Evolutionary conservation across 371 early-diverging fungal genomes (phyloP).

Genomic region (Mucor circinelloides): DNA sequence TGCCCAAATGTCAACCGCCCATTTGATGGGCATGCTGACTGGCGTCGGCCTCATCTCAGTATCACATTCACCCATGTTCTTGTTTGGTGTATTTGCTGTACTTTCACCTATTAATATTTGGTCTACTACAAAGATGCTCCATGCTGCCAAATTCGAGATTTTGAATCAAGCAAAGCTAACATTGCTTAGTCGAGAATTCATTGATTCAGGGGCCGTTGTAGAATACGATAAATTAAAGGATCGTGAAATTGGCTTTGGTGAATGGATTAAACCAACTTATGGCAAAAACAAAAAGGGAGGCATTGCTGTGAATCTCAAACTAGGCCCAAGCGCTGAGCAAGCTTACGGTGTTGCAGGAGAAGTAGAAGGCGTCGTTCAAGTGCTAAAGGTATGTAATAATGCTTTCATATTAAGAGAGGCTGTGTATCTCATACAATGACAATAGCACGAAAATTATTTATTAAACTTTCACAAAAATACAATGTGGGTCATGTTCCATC

Average conservation of each 20-base stretch:
- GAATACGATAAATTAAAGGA: slow-evolving; percentile 44
- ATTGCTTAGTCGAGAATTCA: slow-evolving; percentile 51
- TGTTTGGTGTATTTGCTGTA: slow-evolving; percentile 59
- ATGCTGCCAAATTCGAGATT: slow-evolving; percentile 69
- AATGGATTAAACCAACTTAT: slow-evolving; percentile 58
- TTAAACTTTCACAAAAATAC: slow-evolving; percentile 45
- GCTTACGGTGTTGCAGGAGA: slow-evolving; percentile 45
- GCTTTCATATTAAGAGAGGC: not conserved
- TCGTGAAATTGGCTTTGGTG: slow-evolving; percentile 63
- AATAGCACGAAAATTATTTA: slow-evolving; percentile 48
- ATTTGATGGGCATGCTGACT: slow-evolving; percentile 65
- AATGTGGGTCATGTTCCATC: slow-evolving; percentile 56
- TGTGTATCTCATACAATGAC: not conserved
- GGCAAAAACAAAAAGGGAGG: slow-evolving; percentile 23
- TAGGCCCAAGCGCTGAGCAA: slow-evolving; percentile 49
- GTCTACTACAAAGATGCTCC: slow-evolving; percentile 56
- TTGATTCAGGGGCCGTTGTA: slow-evolving; percentile 44
- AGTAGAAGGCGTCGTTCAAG: slow-evolving; percentile 38
- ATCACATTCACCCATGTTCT: slow-evolving; percentile 60
- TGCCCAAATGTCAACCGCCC: slow-evolving; percentile 73
- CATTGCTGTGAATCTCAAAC: slow-evolving; percentile 35
- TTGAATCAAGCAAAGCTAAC: slow-evolving; percentile 64
- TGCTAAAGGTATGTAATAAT: slow-evolving; percentile 34
- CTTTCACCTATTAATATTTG: slow-evolving; percentile 63
- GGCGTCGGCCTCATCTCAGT: slow-evolving; percentile 65